Conservation (phyloP, 2,329 filamentous ascomycete genomes). For the Colletotrichum sidae region DNA sequence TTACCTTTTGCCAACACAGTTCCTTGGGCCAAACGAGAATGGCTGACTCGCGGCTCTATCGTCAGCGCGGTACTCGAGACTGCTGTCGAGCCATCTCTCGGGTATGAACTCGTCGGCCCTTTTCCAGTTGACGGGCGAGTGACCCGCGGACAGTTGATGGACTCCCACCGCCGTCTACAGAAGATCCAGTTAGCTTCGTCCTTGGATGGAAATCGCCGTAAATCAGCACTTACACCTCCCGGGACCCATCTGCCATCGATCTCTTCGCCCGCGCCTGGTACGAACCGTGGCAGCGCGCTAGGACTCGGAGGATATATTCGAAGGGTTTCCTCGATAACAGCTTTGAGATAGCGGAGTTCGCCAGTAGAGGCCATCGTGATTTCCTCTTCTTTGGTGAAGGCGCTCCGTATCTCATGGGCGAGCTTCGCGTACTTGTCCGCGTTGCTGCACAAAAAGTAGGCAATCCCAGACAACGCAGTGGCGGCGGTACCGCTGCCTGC, state of each 20-base stretch:
- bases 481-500: constrained; percentile 60
- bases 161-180: constrained; percentile 25
- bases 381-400: constrained; percentile 41
- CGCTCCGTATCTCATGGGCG: constrained; percentile 43
- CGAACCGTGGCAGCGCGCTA: constrained; percentile 25
- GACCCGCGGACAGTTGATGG: constrained; percentile 22
- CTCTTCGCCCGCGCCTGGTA: constrained; percentile 21
- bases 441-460: constrained; percentile 51
- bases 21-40: constrained; percentile 60
- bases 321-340: constrained; percentile 51
- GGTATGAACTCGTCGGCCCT: constrained; percentile 51
- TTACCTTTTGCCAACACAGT: constrained; percentile 63
- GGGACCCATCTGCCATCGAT: constrained; percentile 45
- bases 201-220: neutral
- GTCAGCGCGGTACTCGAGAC: neutral
- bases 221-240: constrained; percentile 45
- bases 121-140: constrained; percentile 41
- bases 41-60: constrained; percentile 55
- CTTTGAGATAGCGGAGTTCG: constrained; percentile 49
- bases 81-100: constrained; percentile 50
- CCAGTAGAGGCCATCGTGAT: constrained; percentile 45
- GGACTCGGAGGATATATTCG: constrained; percentile 42
- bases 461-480: constrained; percentile 53
- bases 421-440: constrained; percentile 45
- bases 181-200: neutral